Conservation (phyloP, 1,139 yeast genomes). For the Suhomyces bokatorum region DNA sequence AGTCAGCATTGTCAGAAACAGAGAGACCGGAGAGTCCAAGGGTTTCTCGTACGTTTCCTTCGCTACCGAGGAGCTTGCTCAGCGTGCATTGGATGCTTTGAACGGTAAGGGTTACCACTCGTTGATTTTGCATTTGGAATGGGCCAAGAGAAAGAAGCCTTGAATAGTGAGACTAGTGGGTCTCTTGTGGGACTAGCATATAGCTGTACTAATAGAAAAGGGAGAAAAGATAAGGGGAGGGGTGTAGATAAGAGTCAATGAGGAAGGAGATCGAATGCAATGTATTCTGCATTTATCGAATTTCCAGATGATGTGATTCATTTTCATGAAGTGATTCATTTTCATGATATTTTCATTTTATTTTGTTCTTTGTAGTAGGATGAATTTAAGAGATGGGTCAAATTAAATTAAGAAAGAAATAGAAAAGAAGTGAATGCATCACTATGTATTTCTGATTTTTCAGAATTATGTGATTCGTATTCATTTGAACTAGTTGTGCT, state of each 20-base stretch:
- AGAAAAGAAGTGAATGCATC: too few species aligned
- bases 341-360: too few species aligned
- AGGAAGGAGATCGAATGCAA: neutral
- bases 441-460: too few species aligned
- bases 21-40: conserved; percentile 91
- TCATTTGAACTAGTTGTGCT: too few species aligned
- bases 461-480: too few species aligned
- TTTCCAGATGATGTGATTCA: too few species aligned
- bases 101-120: conserved; percentile 93
- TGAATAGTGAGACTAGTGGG: conserved; percentile 2
- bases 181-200: conserved; percentile 3
- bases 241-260: neutral
- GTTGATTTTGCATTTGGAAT: conserved; percentile 80
- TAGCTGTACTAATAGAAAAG: conserved; percentile 4
- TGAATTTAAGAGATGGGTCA: too few species aligned
- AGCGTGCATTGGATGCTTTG: conserved; percentile 72
- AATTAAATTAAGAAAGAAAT: too few species aligned
- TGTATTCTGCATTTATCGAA: too few species aligned
- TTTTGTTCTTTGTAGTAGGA: too few species aligned
- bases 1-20: conserved; percentile 83
- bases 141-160: conserved; percentile 41
- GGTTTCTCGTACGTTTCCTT: conserved; percentile 97
- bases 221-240: neutral
- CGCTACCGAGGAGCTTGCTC: conserved; percentile 67
- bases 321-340: too few species aligned